Conservation (phyloP, 495 filamentous ascomycete species). For the Achaetomiella virescens region DNA sequence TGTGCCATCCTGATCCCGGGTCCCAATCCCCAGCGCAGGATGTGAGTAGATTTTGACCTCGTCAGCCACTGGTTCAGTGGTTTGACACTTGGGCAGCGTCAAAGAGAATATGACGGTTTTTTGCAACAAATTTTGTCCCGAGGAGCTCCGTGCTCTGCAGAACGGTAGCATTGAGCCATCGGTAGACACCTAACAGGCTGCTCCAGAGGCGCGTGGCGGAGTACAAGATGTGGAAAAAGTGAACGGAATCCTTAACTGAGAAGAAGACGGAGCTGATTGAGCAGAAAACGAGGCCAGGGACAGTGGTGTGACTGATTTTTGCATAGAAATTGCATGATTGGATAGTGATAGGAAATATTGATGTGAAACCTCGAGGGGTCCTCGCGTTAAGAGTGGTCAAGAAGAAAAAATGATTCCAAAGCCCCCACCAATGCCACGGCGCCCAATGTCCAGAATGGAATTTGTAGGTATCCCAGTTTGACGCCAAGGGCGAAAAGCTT, state of each 20-base stretch:
- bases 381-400: no score
- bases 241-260: no score
- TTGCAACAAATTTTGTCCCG: slow-evolving; percentile 6
- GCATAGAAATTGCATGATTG: no score
- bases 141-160: not conserved
- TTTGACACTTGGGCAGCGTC: slow-evolving; percentile 2
- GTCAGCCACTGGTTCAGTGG: not conserved
- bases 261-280: no score
- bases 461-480: not conserved
- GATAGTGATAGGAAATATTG: no score
- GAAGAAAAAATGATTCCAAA: not conserved
- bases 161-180: not conserved
- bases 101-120: slow-evolving; percentile 8
- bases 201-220: no score
- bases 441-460: slow-evolving; percentile 8
- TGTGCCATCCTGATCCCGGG: slow-evolving; percentile 9
- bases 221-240: no score
- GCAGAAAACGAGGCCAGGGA: no score
- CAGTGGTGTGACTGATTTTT: no score
- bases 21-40: slow-evolving; percentile 2
- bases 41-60: slow-evolving; percentile 1
- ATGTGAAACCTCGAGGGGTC: no score
- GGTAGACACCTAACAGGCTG: no score
- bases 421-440: slow-evolving; percentile 7
- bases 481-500: slow-evolving; percentile 6